Evolutionary conservation across 495 filamentous ascomycete genomes (phyloP), one percentile per base, ranked within the genome.

Genomic region (Neurospora sp.): DNA sequence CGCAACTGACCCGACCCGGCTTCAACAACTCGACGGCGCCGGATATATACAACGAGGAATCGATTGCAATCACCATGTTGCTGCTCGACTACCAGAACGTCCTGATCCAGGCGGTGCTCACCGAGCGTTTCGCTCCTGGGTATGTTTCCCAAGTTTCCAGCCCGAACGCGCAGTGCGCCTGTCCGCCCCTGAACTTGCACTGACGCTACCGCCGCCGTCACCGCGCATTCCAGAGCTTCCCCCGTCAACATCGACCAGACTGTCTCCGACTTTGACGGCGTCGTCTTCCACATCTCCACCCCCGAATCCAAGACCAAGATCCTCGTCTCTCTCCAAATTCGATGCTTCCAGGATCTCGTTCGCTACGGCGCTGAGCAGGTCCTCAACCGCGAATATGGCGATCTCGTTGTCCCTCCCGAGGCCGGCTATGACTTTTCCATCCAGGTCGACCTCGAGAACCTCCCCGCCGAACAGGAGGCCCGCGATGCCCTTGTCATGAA

Each of bases 41-140:
- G 40, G 62, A 42, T 39, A 75, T 66, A 66, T 19, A 66, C 45
- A 54, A 48, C 13, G 34, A 73, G 34, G 40, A 70, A 42, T n/a
- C n/a, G n/a, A n/a, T 54, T 13, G 17, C 45, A 48, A 73, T 72
- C 84, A 90, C 78, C 76, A 98, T 98, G 96, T 89, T 99, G 84
- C 91, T 98, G 79, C 90, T 99, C 78, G 96, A 99, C 81, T 99
- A 99, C 82, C 96, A 98, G 81, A 99, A 99, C 84, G 94, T 96
- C 73, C 87, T 98, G 79, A 97, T 99, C 80, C 93, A 97, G 84
- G 92, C 94, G 72, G 89, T 98, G 77, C 90, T 99, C 75, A 96
- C 91, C 73, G 96, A 99, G 85, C 92, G 96, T 76, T 95, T 98
- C 84, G 91, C 54, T 66, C 54, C 92, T 54, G 93, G 93, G 94